Percentiles rank a stretch among this genome's conserved stretches.
Evolutionary conservation across 257 asterid species (phyloP).

Genomic region (Nicotiana noctiflora): DNA sequence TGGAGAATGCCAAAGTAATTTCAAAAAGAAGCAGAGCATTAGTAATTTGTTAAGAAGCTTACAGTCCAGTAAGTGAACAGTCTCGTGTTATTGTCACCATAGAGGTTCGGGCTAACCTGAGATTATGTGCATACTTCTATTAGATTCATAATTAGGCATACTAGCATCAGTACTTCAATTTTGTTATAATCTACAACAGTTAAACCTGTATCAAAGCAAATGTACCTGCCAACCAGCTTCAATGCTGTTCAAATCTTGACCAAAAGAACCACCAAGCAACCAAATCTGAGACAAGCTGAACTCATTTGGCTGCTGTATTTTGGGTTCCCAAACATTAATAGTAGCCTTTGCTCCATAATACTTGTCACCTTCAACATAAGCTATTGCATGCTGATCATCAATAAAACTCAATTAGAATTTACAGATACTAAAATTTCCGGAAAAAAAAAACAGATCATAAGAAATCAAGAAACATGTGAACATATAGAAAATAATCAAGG

Average conservation of each 20-base stretch:
- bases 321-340: constrained; percentile 83
- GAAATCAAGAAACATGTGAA: too few species aligned
- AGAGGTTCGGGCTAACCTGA: constrained; percentile 60
- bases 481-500: too few species aligned
- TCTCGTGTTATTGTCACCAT: constrained; percentile 24
- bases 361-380: constrained; percentile 71
- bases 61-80: constrained; percentile 24
- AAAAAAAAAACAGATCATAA: neutral
- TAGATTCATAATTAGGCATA: constrained; percentile 10
- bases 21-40: neutral
- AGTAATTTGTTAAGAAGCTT: neutral
- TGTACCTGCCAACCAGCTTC: constrained; percentile 96
- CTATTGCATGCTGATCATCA: constrained; percentile 67
- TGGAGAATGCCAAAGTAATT: neutral
- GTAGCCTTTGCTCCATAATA: constrained; percentile 81
- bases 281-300: constrained; percentile 84
- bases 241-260: constrained; percentile 84
- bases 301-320: constrained; percentile 74
- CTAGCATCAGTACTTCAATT: too few species aligned
- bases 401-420: constrained; percentile 1
- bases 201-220: neutral
- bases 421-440: too few species aligned
- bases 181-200: too few species aligned
- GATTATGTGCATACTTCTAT: constrained; percentile 13
- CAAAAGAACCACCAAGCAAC: constrained; percentile 80